phyloP scores from a whole-genome alignment of 1,284 basidiomycete genomes.

The Sporisorium sorghi region DNA sequence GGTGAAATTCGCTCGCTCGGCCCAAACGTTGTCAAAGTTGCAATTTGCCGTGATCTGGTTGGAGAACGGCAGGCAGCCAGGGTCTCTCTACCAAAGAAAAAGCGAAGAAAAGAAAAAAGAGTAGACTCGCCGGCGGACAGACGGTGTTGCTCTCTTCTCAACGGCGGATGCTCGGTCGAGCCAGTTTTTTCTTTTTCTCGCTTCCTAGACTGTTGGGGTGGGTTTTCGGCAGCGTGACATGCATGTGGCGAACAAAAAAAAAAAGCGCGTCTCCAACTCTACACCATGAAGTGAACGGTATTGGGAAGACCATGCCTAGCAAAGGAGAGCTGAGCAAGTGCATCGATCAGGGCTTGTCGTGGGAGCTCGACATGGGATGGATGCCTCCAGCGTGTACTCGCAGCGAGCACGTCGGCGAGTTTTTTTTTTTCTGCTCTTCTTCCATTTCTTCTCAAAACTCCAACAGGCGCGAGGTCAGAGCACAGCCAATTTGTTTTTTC shows the following conservation, averaged over 20 bases:
- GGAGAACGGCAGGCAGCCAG: constrained; percentile 2
- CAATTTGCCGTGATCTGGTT: constrained; percentile 14
- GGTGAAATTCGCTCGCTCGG: constrained; percentile 10
- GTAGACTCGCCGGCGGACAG: constrained; percentile 21
- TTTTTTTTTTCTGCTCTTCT: constrained; percentile 6
- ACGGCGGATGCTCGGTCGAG: constrained; percentile 29
- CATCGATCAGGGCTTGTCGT: no score
- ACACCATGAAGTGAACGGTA: no score
- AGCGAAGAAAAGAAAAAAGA: background rate
- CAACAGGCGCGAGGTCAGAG: background rate
- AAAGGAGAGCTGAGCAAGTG: no score
- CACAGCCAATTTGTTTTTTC: background rate
- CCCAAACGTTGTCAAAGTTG: background rate
- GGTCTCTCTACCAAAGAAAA: background rate
- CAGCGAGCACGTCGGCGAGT: constrained; percentile 12
- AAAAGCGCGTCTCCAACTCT: background rate
- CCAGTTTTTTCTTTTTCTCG: constrained; percentile 9
- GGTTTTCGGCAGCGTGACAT: background rate
- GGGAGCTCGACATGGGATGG: no score
- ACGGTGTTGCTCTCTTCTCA: background rate
- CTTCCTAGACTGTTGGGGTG: constrained; percentile 15
- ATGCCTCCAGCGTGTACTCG: no score
- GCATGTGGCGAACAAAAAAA: constrained; percentile 1
- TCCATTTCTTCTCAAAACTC: constrained; percentile 6
- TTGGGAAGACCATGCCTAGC: no score